These are phyloP conservation scores for Aureobasidium mangrovei DNA, from an alignment of 2,329 filamentous ascomycete genomes.

Conservation along the genomic window DNA sequence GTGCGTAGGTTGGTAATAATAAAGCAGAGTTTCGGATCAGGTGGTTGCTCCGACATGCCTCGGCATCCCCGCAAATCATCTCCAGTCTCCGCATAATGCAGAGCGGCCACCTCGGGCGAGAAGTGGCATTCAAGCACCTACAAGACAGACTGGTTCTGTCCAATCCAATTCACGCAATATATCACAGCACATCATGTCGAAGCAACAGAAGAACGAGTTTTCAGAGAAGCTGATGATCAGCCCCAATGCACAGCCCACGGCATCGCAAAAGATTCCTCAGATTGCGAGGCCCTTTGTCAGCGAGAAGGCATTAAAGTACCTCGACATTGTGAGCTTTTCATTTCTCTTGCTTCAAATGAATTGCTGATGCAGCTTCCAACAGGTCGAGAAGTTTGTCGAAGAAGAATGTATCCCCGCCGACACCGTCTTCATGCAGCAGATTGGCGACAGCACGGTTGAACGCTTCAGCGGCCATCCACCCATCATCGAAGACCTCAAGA, in stretches of 20 bases:
- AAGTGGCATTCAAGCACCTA: not conserved
- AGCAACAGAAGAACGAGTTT: constrained; percentile 28
- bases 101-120: not conserved
- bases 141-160: not conserved
- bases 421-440: constrained; percentile 67
- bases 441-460: constrained; percentile 58
- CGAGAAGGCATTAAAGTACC: constrained; percentile 71
- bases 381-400: constrained; percentile 92
- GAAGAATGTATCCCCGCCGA: constrained; percentile 78
- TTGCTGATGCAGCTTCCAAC: not conserved
- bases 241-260: constrained; percentile 28
- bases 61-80: constrained; percentile 5
- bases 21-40: not conserved
- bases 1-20: no score
- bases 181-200: constrained; percentile 23
- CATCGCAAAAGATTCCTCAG: constrained; percentile 49
- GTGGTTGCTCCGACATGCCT: not conserved
- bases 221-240: constrained; percentile 26
- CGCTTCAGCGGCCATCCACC: constrained; percentile 74
- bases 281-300: constrained; percentile 61
- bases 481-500: constrained; percentile 83
- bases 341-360: no score
- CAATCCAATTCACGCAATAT: not conserved
- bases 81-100: not conserved
- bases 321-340: constrained; percentile 56